These are phyloP conservation scores for Agrocybe chaxingu DNA, from an alignment of 768 basidiomycete genomes.

Conservation along the genomic window DNA sequence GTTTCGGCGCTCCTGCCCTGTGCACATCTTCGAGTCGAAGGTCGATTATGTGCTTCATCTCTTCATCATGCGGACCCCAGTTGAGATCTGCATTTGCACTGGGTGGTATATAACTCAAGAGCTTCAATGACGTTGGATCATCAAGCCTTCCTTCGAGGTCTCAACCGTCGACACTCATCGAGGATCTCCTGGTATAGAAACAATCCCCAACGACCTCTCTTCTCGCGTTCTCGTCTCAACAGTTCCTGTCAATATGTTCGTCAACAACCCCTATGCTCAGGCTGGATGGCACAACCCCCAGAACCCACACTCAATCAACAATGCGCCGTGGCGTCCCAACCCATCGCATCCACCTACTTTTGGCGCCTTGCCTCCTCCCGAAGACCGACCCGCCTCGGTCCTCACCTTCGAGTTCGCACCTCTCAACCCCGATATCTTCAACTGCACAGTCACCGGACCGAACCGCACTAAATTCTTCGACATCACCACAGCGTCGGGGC, in stretches of 20 bases:
- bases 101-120: too few species aligned
- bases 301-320: conserved; percentile 22
- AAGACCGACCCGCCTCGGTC: conserved; percentile 8
- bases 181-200: too few species aligned
- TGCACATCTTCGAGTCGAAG: too few species aligned
- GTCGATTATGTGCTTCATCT: too few species aligned
- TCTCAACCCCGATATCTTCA: conserved; percentile 37
- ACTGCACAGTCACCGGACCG: conserved; percentile 42
- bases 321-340: conserved; percentile 10
- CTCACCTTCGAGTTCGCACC: conserved; percentile 23
- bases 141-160: too few species aligned
- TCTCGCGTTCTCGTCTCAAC: too few species aligned
- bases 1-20: too few species aligned
- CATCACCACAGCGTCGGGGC: conserved; percentile 13
- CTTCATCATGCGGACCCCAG: too few species aligned
- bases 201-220: too few species aligned
- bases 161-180: too few species aligned
- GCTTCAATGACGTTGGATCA: too few species aligned
- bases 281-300: conserved; percentile 26
- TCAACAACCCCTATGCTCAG: conserved; percentile 26
- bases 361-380: conserved; percentile 19
- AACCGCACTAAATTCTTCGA: conserved; percentile 39
- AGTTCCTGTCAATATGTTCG: conserved; percentile 13
- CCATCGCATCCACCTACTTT: conserved; percentile 18
- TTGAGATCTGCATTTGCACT: too few species aligned